These are phyloP conservation scores for Aspergillus fumigatiaffinis DNA, from an alignment of 2,329 filamentous ascomycete genomes.

Conservation along the genomic window DNA sequence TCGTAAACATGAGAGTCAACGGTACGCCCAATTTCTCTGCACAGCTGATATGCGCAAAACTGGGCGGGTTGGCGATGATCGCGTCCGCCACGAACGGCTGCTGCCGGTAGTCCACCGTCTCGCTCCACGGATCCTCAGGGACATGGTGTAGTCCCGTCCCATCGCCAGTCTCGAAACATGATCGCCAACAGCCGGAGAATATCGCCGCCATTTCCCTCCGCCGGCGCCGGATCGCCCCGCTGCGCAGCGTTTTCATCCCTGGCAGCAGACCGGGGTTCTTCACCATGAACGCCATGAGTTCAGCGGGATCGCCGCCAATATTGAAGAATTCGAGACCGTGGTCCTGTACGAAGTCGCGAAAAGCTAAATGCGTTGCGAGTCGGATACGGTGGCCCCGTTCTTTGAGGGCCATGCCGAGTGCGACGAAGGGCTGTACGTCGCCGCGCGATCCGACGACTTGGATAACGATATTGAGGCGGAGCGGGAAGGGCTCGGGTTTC, in stretches of 20 bases:
- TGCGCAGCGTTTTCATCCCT: conserved; percentile 69
- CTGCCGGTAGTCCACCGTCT: conserved; percentile 40
- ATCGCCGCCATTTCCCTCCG: conserved; percentile 74
- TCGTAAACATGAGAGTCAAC: conserved; percentile 86
- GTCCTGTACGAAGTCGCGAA: conserved; percentile 64
- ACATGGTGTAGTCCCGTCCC: conserved; percentile 53
- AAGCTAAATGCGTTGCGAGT: conserved; percentile 67
- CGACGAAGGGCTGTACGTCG: conserved; percentile 73
- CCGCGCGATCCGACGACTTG: conserved; percentile 72
- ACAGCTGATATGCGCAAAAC: conserved; percentile 74
- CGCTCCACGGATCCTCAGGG: conserved; percentile 45
- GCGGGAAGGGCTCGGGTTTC: conserved; percentile 4
- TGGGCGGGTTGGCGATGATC: conserved; percentile 82
- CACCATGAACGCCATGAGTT: conserved; percentile 87
- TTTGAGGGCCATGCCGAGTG: conserved; percentile 62
- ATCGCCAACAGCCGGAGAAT: conserved; percentile 80
- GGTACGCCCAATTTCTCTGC: conserved; percentile 75
- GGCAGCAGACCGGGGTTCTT: conserved; percentile 85
- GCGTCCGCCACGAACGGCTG: conserved; percentile 76
- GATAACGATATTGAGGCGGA: conserved; percentile 60
- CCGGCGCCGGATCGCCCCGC: conserved; percentile 71
- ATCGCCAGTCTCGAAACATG: conserved; percentile 75
- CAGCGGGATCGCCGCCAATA: conserved; percentile 71
- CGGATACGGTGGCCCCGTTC: conserved; percentile 68
- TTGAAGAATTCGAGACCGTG: conserved; percentile 71